These are phyloP conservation scores for Aquilaria agallochum DNA, from an alignment of 441 rosid species.

Conservation along the genomic window DNA sequence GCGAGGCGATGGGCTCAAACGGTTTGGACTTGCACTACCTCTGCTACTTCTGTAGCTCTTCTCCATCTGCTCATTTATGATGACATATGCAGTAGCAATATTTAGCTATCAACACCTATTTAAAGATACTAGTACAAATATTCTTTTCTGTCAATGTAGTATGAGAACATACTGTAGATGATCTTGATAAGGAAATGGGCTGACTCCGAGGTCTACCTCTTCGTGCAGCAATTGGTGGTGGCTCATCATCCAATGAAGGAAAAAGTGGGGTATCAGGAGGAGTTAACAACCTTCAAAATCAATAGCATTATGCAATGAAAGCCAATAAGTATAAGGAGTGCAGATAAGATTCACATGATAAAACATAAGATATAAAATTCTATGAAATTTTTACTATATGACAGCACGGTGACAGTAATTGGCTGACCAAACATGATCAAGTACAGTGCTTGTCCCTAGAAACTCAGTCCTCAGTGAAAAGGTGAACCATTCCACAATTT, in stretches of 20 bases:
- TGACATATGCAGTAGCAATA: background rate
- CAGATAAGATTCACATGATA: constrained; percentile 9
- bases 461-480: background rate
- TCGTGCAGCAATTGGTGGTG: constrained; percentile 40
- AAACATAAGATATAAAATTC: background rate
- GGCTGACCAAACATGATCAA: no score
- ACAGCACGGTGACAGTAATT: background rate
- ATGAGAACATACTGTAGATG: constrained; percentile 72
- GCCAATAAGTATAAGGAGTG: constrained; percentile 12
- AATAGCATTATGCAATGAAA: constrained; percentile 24
- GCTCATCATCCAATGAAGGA: constrained; percentile 89
- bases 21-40: constrained; percentile 98
- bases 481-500: constrained; percentile 8
- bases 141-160: constrained; percentile 13
- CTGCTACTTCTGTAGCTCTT: constrained; percentile 89
- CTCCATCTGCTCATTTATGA: constrained; percentile 66
- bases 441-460: background rate
- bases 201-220: constrained; percentile 95
- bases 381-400: no score
- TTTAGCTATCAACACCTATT: background rate
- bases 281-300: constrained; percentile 82
- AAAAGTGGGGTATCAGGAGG: constrained; percentile 99
- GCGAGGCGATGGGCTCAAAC: constrained; percentile 88
- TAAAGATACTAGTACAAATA: background rate
- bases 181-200: constrained; percentile 87